Percentiles rank a stretch among this genome's conserved stretches.
These are phyloP conservation scores for Larix kaempferi DNA, from an alignment of 75 land plant species.

Conservation along the genomic window DNA sequence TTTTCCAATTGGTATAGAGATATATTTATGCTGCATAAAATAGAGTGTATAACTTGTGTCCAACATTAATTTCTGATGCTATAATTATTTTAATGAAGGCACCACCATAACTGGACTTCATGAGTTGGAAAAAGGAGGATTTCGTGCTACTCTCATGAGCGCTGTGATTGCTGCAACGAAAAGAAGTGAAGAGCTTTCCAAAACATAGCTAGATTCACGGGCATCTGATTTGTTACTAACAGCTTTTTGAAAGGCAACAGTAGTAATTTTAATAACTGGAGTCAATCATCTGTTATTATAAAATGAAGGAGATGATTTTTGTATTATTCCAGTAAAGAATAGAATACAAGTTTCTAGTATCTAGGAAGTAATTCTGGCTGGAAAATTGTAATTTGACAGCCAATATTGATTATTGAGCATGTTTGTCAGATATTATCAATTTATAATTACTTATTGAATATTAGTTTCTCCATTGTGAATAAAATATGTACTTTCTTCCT, in stretches of 20 bases:
- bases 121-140: slow-evolving; percentile 76
- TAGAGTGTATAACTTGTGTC: background rate
- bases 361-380: background rate
- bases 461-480: background rate
- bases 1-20: background rate
- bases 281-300: background rate
- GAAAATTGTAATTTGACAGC: background rate
- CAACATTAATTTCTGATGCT: background rate
- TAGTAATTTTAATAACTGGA: background rate
- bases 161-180: slow-evolving; percentile 88
- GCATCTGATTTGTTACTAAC: background rate
- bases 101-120: slow-evolving; percentile 93
- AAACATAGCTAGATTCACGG: background rate
- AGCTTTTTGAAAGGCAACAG: background rate
- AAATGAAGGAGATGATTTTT: background rate
- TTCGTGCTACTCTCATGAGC: slow-evolving; percentile 77
- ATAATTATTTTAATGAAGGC: slow-evolving; percentile 27
- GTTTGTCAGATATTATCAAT: background rate
- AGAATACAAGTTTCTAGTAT: background rate
- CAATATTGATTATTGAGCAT: background rate
- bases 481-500: too few relatives aligned
- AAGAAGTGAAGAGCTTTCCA: slow-evolving; percentile 71
- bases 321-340: background rate
- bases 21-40: background rate
- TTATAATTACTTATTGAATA: background rate